Conservation (phyloP, 108 stramenopile genomes). For the Cylindrotheca fusiformis region DNA sequence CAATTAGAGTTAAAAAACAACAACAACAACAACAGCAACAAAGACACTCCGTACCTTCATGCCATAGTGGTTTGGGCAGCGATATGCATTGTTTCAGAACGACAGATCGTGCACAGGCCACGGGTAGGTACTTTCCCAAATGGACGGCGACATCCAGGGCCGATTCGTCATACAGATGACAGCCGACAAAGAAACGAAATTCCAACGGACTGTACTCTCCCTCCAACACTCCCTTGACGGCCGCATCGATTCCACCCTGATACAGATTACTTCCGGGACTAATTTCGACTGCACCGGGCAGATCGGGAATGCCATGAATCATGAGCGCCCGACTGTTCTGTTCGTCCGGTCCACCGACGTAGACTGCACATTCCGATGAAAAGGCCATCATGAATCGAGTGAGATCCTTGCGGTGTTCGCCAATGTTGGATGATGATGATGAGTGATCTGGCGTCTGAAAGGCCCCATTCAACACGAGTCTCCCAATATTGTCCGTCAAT, state of each 20-base stretch:
- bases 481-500: constrained; percentile 60
- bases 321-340: constrained; percentile 64
- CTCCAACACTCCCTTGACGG: constrained; percentile 63
- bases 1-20: background rate
- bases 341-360: constrained; percentile 76
- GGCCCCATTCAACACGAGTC: constrained; percentile 58
- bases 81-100: constrained; percentile 85
- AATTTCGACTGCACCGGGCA: constrained; percentile 71
- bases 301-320: constrained; percentile 72
- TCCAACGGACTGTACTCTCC: constrained; percentile 75
- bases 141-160: constrained; percentile 48
- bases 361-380: constrained; percentile 62
- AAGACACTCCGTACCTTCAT: constrained; percentile 54
- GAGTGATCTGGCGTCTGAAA: constrained; percentile 12
- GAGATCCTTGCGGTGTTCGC: constrained; percentile 14
- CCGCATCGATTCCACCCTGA: constrained; percentile 70
- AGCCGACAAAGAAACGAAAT: constrained; percentile 83
- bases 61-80: constrained; percentile 84
- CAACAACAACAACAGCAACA: background rate
- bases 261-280: constrained; percentile 66
- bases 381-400: constrained; percentile 68
- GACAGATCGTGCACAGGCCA: constrained; percentile 69
- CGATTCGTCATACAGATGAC: constrained; percentile 42
- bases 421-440: constrained; percentile 9
- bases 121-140: constrained; percentile 69